Evolutionary conservation across 768 basidiomycete species (phyloP).

Genomic region (Roridomyces roridus): DNA sequence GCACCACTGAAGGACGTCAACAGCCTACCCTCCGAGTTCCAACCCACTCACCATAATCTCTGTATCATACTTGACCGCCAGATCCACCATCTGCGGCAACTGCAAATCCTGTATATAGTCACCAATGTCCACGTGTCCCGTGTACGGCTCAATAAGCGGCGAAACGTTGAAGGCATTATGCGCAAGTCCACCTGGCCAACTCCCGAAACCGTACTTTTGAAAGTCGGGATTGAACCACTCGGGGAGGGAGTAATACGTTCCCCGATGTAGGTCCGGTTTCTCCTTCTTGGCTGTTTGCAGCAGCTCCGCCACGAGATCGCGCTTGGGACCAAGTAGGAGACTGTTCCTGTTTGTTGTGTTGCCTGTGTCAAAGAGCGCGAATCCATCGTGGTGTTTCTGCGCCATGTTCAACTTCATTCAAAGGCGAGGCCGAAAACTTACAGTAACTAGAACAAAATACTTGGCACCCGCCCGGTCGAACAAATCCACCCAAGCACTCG

Average conservation of each 20-base stretch:
- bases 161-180: slow-evolving; percentile 55
- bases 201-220: slow-evolving; percentile 52
- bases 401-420: background rate
- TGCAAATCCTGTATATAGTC: slow-evolving; percentile 61
- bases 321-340: slow-evolving; percentile 53
- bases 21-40: background rate
- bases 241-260: slow-evolving; percentile 63
- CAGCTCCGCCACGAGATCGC: slow-evolving; percentile 58
- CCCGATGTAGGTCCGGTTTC: slow-evolving; percentile 57
- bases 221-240: slow-evolving; percentile 67
- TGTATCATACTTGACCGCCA: slow-evolving; percentile 52
- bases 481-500: slow-evolving; percentile 59
- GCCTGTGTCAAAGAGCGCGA: slow-evolving; percentile 56
- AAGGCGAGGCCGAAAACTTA: slow-evolving; percentile 24
- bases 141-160: slow-evolving; percentile 57
- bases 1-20: slow-evolving; percentile 51
- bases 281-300: slow-evolving; percentile 54
- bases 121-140: slow-evolving; percentile 52
- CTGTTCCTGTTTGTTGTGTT: slow-evolving; percentile 58
- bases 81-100: slow-evolving; percentile 56
- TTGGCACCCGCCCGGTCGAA: slow-evolving; percentile 64
- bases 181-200: slow-evolving; percentile 62
- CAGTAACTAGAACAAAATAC: slow-evolving; percentile 65
- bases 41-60: slow-evolving; percentile 55
- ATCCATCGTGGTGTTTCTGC: slow-evolving; percentile 71